Evolutionary conservation across 108 stramenopile species (phyloP).

Genomic region (Thalassiosira profunda): DNA sequence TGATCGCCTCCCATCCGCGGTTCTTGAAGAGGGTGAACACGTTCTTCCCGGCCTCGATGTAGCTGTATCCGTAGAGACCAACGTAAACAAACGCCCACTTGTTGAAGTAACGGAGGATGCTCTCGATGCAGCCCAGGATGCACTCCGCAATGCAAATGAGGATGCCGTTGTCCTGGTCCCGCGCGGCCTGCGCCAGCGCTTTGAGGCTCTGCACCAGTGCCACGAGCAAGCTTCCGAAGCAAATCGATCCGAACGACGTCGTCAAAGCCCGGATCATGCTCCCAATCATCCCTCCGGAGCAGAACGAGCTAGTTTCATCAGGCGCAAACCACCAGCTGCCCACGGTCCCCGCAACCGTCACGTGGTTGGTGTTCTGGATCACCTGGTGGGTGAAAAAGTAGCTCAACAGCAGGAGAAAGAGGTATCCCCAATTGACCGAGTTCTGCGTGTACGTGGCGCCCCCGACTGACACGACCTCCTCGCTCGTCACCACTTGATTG

Average conservation of each 20-base stretch:
- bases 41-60: slow-evolving; percentile 83
- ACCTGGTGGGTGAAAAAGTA: slow-evolving; percentile 89
- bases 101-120: slow-evolving; percentile 82
- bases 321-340: slow-evolving; percentile 94
- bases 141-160: slow-evolving; percentile 72
- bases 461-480: not conserved
- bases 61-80: slow-evolving; percentile 85
- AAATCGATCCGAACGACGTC: slow-evolving; percentile 82
- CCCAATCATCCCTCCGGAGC: slow-evolving; percentile 62
- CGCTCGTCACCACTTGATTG: slow-evolving; percentile 41
- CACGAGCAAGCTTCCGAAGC: slow-evolving; percentile 69
- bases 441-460: not conserved
- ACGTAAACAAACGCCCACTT: slow-evolving; percentile 93
- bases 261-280: slow-evolving; percentile 64
- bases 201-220: slow-evolving; percentile 80
- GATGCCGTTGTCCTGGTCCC: slow-evolving; percentile 54
- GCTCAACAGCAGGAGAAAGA: slow-evolving; percentile 79
- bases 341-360: slow-evolving; percentile 85
- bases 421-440: slow-evolving; percentile 61
- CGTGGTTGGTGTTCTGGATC: slow-evolving; percentile 83
- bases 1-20: slow-evolving; percentile 93
- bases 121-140: slow-evolving; percentile 58
- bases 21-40: slow-evolving; percentile 85
- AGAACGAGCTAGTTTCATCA: slow-evolving; percentile 58
- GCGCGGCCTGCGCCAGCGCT: slow-evolving; percentile 56